Base-by-base conservation (phyloP, 2,329 filamentous ascomycete species). In the Knufia fluminis region DNA sequence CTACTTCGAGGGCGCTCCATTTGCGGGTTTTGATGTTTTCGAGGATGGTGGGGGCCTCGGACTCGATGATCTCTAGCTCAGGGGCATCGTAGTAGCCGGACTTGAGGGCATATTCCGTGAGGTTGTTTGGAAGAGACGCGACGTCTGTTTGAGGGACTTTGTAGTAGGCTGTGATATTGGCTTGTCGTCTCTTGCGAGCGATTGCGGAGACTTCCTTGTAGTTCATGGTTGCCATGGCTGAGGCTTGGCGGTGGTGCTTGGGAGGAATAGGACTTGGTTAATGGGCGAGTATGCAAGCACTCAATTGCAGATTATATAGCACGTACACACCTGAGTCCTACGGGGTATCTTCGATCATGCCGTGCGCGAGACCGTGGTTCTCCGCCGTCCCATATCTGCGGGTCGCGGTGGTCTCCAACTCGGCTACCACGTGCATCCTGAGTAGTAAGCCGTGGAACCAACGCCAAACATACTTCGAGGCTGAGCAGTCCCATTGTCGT, bases 11-110 rank as follows among this genome's bases (percentile, higher is more conserved):
- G 51, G 77, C 71, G 3, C 67, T 77, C 68, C 73, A 77, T 62
- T 63, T 61, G 20, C 63, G 63, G 3, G 56, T 55, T 33, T 55
- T 56, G 19, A 69, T 61, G 36, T 67, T 65, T 3, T 59, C 38
- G 1, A 68, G 54, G 35, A 68, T 66, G 8, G 60, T 56, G 8
- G 59, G 57, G 1, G 66, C 66, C 36, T 62, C 53, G 0, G 61
- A 61, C 31, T 67, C 59, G 12, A 75, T 75, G 36, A 78, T 76
- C 22, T 72, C 68, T 59, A 78, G 57, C 55, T 79, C 76, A n/a
- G 64, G 55, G 8, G 52, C 33, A 7, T 68, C 78, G 54, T 85
- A 80, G 71, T 80, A 80, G 2, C 78, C 78, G 1, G 78, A 83
- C 59, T 59, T 55, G 28, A 59, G 46, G 7, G 55, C 49, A 41